Evolutionary conservation across 345 rosid genomes (phyloP), one percentile per base, ranked within the genome.

Genomic region (Arabis alpina): DNA sequence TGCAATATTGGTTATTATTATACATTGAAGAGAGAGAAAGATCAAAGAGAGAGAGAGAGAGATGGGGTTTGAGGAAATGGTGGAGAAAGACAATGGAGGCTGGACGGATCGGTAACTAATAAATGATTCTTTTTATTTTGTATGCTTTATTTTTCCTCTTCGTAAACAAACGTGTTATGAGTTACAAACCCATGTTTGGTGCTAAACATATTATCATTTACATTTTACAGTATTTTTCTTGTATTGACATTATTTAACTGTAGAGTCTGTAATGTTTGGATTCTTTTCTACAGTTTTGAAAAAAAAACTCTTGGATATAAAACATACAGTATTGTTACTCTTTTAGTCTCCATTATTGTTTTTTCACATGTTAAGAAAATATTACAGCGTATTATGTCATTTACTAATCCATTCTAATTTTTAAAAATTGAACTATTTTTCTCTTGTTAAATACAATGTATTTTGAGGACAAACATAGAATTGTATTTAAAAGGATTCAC

Each of bases 11-110:
- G 55, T 47, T 54, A 45, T 78, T 66, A 45, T 80, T 66, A 45
- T 81, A 88, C 97, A 87, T 85, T 73, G 34, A 74, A 62, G 56
- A 37, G 55, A 41, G 76, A 61, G 74, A 10, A 63, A 34, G 51
- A 44, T 69, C 64, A 43, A 67, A 64, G 34, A 32, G 60, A 47
- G 65, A 27, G 66, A 27, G 66, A 47, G 68, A 61, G 56, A 39
- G 74, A 44, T 65, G 49, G 67, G 65, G 62, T 34, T 45, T 50
- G 68, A 74, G 80, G 70, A 54, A 70, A 74, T 72, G 83, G 59
- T 66, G 77, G 80, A 75, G 82, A 76, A 76, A 50, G 74, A 72
- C 74, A 75, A 75, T 75, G 78, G 75, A 69, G 75, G 70, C 74
- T 75, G 79, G 79, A 75, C 60, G 74, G 54, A 68, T 37, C 25